Conservation (phyloP, 140 eudicot genomes). For the Artemisia princeps region DNA sequence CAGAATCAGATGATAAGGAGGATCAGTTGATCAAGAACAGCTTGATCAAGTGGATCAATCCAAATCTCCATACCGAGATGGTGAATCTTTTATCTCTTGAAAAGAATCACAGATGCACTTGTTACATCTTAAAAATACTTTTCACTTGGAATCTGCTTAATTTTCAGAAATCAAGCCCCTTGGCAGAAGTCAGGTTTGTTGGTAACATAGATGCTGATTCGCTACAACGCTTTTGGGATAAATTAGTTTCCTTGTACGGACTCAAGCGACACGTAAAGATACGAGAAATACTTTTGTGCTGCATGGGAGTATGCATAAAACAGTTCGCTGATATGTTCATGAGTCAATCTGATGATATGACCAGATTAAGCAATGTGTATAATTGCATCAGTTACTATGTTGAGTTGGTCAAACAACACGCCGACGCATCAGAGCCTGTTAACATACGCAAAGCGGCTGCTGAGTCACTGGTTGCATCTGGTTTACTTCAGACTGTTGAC, state of each 20-base stretch:
- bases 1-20: conserved; percentile 21
- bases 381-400: conserved; percentile 50
- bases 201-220: conserved; percentile 47
- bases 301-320: conserved; percentile 74
- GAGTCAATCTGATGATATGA: conserved; percentile 30
- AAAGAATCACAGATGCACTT: conserved; percentile 64
- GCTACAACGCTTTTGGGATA: conserved; percentile 55
- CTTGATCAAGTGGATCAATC: conserved; percentile 39
- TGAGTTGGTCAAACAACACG: conserved; percentile 43
- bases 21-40: conserved; percentile 27
- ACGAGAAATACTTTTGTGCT: conserved; percentile 64
- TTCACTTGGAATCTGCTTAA: conserved; percentile 62
- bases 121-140: conserved; percentile 64
- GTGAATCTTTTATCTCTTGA: conserved; percentile 49
- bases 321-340: conserved; percentile 40
- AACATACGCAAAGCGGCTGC: conserved; percentile 87
- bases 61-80: conserved; percentile 52
- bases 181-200: conserved; percentile 31
- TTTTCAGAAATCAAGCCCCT: conserved; percentile 24
- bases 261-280: conserved; percentile 59
- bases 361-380: conserved; percentile 31
- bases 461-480: conserved; percentile 79
- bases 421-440: conserved; percentile 75
- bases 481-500: conserved; percentile 62
- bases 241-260: conserved; percentile 50